Conservation (phyloP, 2,329 filamentous ascomycete species). For the Graphilbum fragrans region DNA sequence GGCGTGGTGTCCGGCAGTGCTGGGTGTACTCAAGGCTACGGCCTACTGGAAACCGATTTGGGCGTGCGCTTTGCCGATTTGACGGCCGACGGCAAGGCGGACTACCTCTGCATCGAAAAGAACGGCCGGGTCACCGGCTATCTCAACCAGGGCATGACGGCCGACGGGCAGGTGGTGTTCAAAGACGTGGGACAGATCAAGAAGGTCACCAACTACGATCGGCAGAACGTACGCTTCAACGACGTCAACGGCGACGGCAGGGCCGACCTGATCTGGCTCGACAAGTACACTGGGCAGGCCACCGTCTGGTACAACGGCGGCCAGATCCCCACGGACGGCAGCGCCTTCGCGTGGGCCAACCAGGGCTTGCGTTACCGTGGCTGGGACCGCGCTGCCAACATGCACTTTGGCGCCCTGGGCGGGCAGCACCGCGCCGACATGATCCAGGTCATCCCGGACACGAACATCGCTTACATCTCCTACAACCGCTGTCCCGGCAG, state of each 20-base stretch:
- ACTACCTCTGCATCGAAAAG: conserved; percentile 20
- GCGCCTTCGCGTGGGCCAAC: not conserved
- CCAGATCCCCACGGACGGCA: not conserved
- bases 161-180: not conserved
- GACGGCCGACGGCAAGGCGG: conserved; percentile 14
- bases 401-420: not conserved
- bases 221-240: conserved; percentile 3
- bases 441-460: not conserved
- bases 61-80: not conserved
- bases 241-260: conserved; percentile 15
- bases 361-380: not conserved
- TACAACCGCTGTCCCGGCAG: not conserved
- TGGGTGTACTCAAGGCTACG: not conserved
- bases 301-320: conserved; percentile 9
- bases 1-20: too few relatives aligned
- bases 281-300: conserved; percentile 18
- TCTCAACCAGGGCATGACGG: not conserved
- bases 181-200: conserved; percentile 16
- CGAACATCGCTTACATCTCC: not conserved
- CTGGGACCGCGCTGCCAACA: not conserved
- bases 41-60: not conserved
- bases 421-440: not conserved
- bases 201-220: conserved; percentile 7
- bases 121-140: conserved; percentile 16
- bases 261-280: conserved; percentile 15